Percentiles rank a stretch among this genome's conserved stretches.
Conservation (phyloP, 2,329 filamentous ascomycete genomes). For the Endoconidiophora polonica region DNA sequence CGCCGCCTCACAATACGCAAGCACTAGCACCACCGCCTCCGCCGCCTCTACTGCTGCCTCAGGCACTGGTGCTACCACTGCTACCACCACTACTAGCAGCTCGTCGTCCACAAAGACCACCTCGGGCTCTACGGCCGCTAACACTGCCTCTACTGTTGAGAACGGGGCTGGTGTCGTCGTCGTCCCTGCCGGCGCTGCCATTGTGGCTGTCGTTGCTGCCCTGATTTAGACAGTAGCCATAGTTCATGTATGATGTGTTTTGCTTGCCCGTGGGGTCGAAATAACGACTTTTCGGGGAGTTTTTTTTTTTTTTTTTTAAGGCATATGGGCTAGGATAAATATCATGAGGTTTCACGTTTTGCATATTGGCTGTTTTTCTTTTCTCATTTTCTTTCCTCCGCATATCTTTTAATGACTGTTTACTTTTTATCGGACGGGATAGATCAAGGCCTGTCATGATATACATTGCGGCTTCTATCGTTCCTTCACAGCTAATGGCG, state of each 20-base stretch:
- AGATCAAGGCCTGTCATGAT: no score
- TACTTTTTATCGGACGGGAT: no score
- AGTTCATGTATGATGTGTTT: background rate
- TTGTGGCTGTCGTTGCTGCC: constrained; percentile 24
- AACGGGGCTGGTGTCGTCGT: constrained; percentile 20
- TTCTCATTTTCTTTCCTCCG: background rate
- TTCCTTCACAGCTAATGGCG: no score
- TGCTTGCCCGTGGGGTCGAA: background rate
- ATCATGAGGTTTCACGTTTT: background rate
- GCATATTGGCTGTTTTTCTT: background rate
- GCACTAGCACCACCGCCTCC: constrained; percentile 18
- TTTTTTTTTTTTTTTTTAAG: background rate
- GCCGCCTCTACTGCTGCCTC: constrained; percentile 15
- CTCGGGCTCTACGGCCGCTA: constrained; percentile 14
- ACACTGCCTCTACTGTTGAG: constrained; percentile 17
- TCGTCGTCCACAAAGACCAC: constrained; percentile 14
- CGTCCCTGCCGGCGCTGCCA: constrained; percentile 22
- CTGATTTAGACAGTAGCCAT: constrained; percentile 19
- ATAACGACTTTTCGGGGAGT: background rate
- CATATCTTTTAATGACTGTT: no score
- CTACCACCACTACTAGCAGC: constrained; percentile 15
- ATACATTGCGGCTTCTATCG: no score
- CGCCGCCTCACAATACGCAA: constrained; percentile 28
- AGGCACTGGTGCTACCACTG: constrained; percentile 12
- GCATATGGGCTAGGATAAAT: background rate